Evolutionary conservation across 2,329 filamentous ascomycete species (phyloP), one percentile per base, ranked within the genome.

Genomic region (Mollisia scopiformis): DNA sequence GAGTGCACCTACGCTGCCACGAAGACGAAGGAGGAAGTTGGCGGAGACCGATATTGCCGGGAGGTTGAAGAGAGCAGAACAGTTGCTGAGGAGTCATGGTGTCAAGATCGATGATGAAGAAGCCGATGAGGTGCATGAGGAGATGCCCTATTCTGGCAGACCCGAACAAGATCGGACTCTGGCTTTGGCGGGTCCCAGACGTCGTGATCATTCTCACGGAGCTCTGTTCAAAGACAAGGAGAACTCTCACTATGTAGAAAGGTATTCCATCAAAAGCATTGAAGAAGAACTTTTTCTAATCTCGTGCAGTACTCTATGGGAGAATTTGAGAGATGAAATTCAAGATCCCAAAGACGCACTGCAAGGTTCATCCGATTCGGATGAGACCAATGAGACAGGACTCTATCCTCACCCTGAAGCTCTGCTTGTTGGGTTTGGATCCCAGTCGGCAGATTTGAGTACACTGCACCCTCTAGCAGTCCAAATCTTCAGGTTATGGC

Each of bases 401-500:
- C 33, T 63, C 3, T 71, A 56, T 55, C 68, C 69, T 1, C 47
- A 65, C 21, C 58, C 67, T 27, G 76, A 62, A 59, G 76, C 35
- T 66, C 66, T 87, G 19, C 72, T 89, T 0, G 80, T 88, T 65
- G 82, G 82, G 16, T 75, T 78, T 1, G 75, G 71, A 4, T 71
- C 73, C n/a, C 11, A 62, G 7, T 46, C 68, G 1, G 66, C 80
- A 25, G 75, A 82, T 61, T 69, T 87, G 1, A 75, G 77, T 1
- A 70, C 75, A 0, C 64, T 86, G 0, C 88, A 90, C 68, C 86
- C 86, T 7, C 73, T 80, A 1, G 76, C 82, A 23, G 82, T 87
- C 19, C 83, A 87, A 61, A 86, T 87, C 54, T 83, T 88, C 59
- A 82, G 85, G 66, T 76, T 88, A 27, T 92, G 89, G 88, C 87